phyloP scores from a whole-genome alignment of 345 rosid genomes.

The Ricinus communis region DNA sequence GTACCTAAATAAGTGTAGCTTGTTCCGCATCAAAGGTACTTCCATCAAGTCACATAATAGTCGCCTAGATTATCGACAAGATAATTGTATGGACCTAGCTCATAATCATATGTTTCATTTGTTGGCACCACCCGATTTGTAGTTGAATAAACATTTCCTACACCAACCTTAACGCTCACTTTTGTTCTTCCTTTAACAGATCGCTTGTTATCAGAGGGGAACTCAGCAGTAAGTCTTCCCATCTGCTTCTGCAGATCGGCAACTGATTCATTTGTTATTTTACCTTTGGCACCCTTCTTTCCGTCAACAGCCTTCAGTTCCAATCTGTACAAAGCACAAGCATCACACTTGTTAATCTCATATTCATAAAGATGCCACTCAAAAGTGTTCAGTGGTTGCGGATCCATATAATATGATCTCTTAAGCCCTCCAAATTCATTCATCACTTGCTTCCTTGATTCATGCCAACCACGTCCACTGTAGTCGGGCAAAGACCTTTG shows the following conservation, averaged over 20 bases:
- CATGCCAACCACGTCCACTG: conserved; percentile 98
- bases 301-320: conserved; percentile 95
- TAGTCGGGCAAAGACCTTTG: conserved; percentile 98
- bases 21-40: conserved; percentile 7
- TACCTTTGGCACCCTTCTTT: conserved; percentile 80
- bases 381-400: conserved; percentile 82
- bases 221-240: conserved; percentile 90
- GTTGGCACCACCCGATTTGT: conserved; percentile 45
- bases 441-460: conserved; percentile 97
- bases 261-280: conserved; percentile 65
- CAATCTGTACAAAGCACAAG: conserved; percentile 88
- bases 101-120: conserved; percentile 50
- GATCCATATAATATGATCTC: conserved; percentile 99
- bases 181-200: conserved; percentile 63
- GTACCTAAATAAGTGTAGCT: conserved; percentile 9
- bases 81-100: conserved; percentile 61
- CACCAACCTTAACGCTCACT: conserved; percentile 43
- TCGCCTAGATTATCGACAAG: conserved; percentile 61
- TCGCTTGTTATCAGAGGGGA: conserved; percentile 78
- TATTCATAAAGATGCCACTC: conserved; percentile 99
- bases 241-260: conserved; percentile 94
- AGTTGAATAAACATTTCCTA: conserved; percentile 37
- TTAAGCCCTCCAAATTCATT: conserved; percentile 85
- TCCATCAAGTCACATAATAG: conserved; percentile 47
- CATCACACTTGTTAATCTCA: conserved; percentile 89